Base-by-base conservation (phyloP, 176 grass and related monocot genomes). In the Raddia distichophylla region DNA sequence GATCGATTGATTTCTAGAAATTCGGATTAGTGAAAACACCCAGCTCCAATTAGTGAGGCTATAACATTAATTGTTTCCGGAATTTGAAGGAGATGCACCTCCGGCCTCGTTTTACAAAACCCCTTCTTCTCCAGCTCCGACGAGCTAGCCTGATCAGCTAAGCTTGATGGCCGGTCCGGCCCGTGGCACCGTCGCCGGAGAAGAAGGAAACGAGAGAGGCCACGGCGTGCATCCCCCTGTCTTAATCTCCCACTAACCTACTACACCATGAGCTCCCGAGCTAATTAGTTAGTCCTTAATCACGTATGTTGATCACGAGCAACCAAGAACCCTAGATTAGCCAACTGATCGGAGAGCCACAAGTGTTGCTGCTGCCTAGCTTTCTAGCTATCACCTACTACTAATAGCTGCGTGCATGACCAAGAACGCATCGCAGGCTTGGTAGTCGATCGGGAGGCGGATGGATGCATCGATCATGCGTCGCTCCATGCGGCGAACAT, bases 401-500 rank as follows among this genome's bases (percentile, higher is more conserved):
- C 27, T 35, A 7, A 34, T 63, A 15, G 1, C 60, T 49, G 61
- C 61, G 32, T 19, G 32, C 43, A 15, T 2, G 75, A 60, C 78
- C 27, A 60, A 3, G 67, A 20, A 69, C 44, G 54, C 51, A 19
- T 43, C 44, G 54, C 51, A 19, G 55, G 80, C 17, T 43, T 58
- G 64, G 37, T n/a, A 20, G 11, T 5, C 27, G 20, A 13, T 27
- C 35, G 72, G 53, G 52, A 74, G 22, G 60, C 14, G 5, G 14
- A 18, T 13, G 35, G n/a, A 14, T 27, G 1, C 56, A 12, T 58
- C 47, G 12, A 37, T 95, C 73, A 99, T 5, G 91, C 85, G 83
- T 99, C 97, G 16, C 91, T 89, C 97, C 97, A 99, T 8, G 97
- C 89, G 64, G 93, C 84, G 70, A 99, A 99, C 22, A 95, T 27